Evolutionary conservation across 2,329 filamentous ascomycete genomes (phyloP).

Genomic region (Daldinia eschscholtzii): DNA sequence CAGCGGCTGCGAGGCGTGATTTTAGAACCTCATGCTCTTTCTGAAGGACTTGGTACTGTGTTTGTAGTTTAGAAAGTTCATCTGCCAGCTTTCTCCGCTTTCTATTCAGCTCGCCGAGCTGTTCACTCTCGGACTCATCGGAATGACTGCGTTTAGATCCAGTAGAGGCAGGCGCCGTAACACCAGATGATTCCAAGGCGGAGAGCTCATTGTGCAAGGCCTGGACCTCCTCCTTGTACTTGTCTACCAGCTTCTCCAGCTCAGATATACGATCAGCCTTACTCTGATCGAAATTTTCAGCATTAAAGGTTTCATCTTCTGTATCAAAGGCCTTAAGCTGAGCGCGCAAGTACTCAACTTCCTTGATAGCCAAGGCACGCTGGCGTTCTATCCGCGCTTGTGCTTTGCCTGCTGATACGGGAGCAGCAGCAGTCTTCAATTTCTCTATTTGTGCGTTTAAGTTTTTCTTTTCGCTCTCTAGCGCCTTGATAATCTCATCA

Average conservation of each 20-base stretch:
- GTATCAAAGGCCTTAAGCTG: conserved; percentile 90
- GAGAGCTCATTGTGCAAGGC: conserved; percentile 80
- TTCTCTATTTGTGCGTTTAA: conserved; percentile 79
- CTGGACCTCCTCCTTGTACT: conserved; percentile 86
- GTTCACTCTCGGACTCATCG: conserved; percentile 73
- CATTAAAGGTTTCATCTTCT: conserved; percentile 88
- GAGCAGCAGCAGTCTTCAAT: conserved; percentile 65
- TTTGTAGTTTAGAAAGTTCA: conserved; percentile 69
- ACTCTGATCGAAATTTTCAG: conserved; percentile 80
- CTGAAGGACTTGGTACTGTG: conserved; percentile 77
- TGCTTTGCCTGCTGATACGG: conserved; percentile 71
- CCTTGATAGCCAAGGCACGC: conserved; percentile 85
- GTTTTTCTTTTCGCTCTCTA: conserved; percentile 77
- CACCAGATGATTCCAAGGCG: conserved; percentile 65
- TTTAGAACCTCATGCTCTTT: conserved; percentile 77
- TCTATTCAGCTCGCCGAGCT: conserved; percentile 84
- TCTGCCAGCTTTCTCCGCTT: conserved; percentile 77
- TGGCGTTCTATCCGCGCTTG: conserved; percentile 86
- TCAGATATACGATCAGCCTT: conserved; percentile 81
- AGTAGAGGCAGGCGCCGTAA: conserved; percentile 55
- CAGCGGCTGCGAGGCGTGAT: conserved; percentile 77
- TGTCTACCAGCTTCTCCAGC: conserved; percentile 86
- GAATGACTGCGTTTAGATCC: conserved; percentile 75
- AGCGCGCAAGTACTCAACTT: conserved; percentile 92
- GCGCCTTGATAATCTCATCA: conserved; percentile 77